Evolutionary conservation across 1,284 basidiomycete species (phyloP).

Genomic region (Singerocomus inundabilis): DNA sequence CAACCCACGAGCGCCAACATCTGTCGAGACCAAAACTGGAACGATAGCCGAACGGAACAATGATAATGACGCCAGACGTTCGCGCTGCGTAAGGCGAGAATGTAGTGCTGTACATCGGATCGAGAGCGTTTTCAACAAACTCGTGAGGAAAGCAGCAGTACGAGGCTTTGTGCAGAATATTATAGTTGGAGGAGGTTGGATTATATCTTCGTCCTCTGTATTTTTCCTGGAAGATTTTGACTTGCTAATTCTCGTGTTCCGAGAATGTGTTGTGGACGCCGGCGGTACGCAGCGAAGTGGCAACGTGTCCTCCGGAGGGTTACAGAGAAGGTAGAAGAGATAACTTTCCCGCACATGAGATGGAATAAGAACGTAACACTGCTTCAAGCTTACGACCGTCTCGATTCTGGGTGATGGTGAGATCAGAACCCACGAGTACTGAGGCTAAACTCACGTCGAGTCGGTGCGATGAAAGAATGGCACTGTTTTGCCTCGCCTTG

Average conservation of each 20-base stretch:
- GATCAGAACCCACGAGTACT: not conserved
- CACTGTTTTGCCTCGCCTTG: constrained; percentile 78
- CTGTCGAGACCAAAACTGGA: constrained; percentile 91
- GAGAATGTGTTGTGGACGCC: constrained; percentile 33
- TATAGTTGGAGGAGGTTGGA: constrained; percentile 87
- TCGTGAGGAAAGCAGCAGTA: constrained; percentile 88
- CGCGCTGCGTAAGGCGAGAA: constrained; percentile 89
- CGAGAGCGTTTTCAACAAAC: constrained; percentile 73
- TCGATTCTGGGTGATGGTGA: constrained; percentile 57
- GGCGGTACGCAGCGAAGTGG: constrained; percentile 64
- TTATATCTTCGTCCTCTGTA: constrained; percentile 47
- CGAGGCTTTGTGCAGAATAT: constrained; percentile 90
- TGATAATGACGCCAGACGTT: constrained; percentile 80
- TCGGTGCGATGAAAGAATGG: constrained; percentile 88
- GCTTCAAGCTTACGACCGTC: constrained; percentile 83
- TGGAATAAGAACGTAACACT: constrained; percentile 91
- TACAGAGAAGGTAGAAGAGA: constrained; percentile 85
- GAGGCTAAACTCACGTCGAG: constrained; percentile 56
- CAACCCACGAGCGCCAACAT: constrained; percentile 91
- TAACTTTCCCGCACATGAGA: constrained; percentile 95
- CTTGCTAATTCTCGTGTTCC: constrained; percentile 35
- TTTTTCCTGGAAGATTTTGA: constrained; percentile 35
- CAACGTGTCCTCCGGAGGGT: constrained; percentile 79
- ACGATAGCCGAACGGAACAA: constrained; percentile 89
- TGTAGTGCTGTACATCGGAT: constrained; percentile 91